phyloP scores from a whole-genome alignment of 176 grass and related monocot species.

The Puya raimondii region DNA sequence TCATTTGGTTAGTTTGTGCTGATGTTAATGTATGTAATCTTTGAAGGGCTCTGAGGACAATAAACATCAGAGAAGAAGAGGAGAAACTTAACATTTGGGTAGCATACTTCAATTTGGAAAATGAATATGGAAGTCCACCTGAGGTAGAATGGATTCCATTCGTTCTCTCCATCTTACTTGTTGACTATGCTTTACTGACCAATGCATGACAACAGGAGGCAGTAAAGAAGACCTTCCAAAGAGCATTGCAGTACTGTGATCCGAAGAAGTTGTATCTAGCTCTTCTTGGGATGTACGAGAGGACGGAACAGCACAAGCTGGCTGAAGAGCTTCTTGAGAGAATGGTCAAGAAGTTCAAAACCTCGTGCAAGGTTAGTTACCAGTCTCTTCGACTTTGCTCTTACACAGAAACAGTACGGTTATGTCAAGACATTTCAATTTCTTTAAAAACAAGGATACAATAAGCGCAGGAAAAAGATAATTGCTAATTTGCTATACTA shows the following conservation, averaged over 20 bases:
- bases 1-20: no score
- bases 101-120: conserved; percentile 93
- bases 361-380: conserved; percentile 73
- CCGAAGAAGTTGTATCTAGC: conserved; percentile 70
- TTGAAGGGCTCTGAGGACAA: conserved; percentile 79
- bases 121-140: conserved; percentile 75
- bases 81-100: conserved; percentile 98
- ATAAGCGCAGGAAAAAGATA: no score
- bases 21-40: background rate
- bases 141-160: conserved; percentile 49
- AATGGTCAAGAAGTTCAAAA: conserved; percentile 94
- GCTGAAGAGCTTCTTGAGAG: conserved; percentile 75
- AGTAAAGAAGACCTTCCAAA: conserved; percentile 85
- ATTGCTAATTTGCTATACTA: no score
- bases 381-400: no score
- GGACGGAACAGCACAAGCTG: conserved; percentile 54
- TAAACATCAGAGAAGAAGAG: conserved; percentile 68
- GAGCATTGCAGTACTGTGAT: conserved; percentile 89
- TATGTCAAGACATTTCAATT: no score
- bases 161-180: conserved; percentile 3
- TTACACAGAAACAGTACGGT: no score
- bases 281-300: conserved; percentile 83
- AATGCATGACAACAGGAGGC: conserved; percentile 42
- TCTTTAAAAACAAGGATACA: no score
- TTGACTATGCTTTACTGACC: conserved; percentile 19